Base-by-base conservation (phyloP, 2,329 filamentous ascomycete species). In the Torrubiella hemipterigena region DNA sequence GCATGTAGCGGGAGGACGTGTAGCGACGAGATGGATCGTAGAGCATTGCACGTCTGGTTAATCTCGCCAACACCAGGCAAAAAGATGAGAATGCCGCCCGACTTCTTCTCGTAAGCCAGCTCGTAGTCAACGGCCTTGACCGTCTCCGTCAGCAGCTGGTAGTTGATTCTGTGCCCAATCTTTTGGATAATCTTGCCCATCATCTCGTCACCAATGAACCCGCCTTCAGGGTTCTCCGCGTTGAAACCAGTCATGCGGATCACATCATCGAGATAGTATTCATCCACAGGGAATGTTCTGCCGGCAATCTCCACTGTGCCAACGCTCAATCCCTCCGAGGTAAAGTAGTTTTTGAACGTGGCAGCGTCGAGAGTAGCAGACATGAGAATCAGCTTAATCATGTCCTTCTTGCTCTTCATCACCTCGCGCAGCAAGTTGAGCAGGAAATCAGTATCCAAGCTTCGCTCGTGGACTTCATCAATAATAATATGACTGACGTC, bases 391-490 rank as follows among this genome's bases (percentile, higher is more conserved):
- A 96, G 69, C 53, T 89, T 94, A 22, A 96, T 61, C 22, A 94
- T 68, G 39, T 93, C 82, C 44, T 76, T 78, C 29, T 82, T 71
- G 42, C 67, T 65, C 35, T 69, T 71, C 41, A 95, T 56, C 6
- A 94, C 83, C 50, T 94, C 82, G 33, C 85, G 75, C 20, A 98
- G 63, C 30, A 98, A 69, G 26, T 87, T 86, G 31, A 98, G 67
- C 8, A 96, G 63, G 48, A 98, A 95, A 51, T 98, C 89, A 0
- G 87, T 95, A 48, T 96, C 91, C 8, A 98, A 63, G 56, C 84
- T 93, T 33, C 89, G 76, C 55, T 98, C 89, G 58, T 98, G 89
- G 4, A 96, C 89, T 55, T 98, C 89, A 50, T 98, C 89, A 27
- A 96, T 86, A 13, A 96, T 81, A 7, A 98, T 75, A 50, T 98